A percentile compares a stretch with the other conserved stretches of the same genome.
These are phyloP conservation scores for Wickerhamiella brachini DNA, from an alignment of 805 yeast genomes.

Conservation along the genomic window DNA sequence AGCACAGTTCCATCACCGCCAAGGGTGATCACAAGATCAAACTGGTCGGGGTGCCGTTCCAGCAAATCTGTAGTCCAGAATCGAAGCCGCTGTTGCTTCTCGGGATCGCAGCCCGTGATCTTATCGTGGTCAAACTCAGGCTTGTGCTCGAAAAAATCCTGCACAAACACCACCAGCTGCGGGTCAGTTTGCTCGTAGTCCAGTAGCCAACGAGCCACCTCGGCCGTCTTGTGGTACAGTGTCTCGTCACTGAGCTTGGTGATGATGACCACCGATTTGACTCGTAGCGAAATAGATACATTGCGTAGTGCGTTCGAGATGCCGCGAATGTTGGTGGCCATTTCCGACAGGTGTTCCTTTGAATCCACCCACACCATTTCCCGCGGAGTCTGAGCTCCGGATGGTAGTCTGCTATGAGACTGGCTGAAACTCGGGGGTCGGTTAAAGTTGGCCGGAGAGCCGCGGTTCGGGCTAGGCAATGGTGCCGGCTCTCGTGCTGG, in stretches of 20 bases:
- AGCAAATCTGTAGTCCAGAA: slow-evolving; percentile 61
- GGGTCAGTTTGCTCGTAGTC: not conserved
- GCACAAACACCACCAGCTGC: slow-evolving; percentile 50
- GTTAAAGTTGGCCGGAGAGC: not conserved
- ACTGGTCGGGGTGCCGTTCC: slow-evolving; percentile 28
- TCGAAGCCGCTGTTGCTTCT: slow-evolving; percentile 33
- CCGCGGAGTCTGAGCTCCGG: slow-evolving; percentile 15
- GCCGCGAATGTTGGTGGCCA: slow-evolving; percentile 21
- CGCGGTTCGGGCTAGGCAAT: not conserved
- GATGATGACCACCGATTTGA: slow-evolving; percentile 14
- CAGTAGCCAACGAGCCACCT: slow-evolving; percentile 17
- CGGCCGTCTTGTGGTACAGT: slow-evolving; percentile 12
- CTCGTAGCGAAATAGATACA: slow-evolving; percentile 17
- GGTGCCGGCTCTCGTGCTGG: not conserved
- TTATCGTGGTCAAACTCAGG: slow-evolving; percentile 49
- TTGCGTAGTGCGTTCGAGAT: slow-evolving; percentile 18
- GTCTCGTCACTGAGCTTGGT: slow-evolving; percentile 18
- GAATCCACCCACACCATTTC: slow-evolving; percentile 19
- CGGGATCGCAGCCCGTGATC: slow-evolving; percentile 34
- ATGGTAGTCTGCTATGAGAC: slow-evolving; percentile 3
- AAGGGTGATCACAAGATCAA: slow-evolving; percentile 71
- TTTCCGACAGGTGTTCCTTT: slow-evolving; percentile 19
- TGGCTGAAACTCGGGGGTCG: slow-evolving; percentile 1
- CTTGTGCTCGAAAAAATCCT: slow-evolving; percentile 46
- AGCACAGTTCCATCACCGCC: slow-evolving; percentile 98